phyloP scores from a whole-genome alignment of 192 early-diverging fungal species.

The Fimicolochytrium jonesii region DNA sequence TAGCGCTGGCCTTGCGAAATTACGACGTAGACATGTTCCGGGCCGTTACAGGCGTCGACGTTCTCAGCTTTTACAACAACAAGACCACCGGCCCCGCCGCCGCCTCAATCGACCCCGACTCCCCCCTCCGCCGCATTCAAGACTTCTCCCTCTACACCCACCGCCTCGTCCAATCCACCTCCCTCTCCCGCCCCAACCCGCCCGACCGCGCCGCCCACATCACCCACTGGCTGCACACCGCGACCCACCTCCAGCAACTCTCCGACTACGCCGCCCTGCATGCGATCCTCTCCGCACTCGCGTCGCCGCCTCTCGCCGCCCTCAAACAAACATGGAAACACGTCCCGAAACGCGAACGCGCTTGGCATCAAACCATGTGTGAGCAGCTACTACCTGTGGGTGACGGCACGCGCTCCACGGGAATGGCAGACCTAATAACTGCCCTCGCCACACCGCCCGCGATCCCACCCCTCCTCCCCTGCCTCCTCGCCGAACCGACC shows the following conservation, averaged over 20 bases:
- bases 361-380: not conserved
- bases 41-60: not conserved
- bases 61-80: not conserved
- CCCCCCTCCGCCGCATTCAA: not conserved
- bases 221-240: constrained; percentile 16
- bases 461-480: no score
- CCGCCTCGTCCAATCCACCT: constrained; percentile 15
- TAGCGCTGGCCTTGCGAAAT: not conserved
- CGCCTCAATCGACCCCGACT: not conserved
- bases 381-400: not conserved
- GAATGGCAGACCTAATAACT: no score
- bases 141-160: constrained; percentile 13
- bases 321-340: constrained; percentile 18
- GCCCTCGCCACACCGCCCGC: no score
- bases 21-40: constrained; percentile 26
- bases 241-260: not conserved
- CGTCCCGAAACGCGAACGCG: constrained; percentile 7
- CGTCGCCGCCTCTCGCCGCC: not conserved
- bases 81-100: not conserved
- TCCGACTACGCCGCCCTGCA: constrained; percentile 1
- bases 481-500: constrained; percentile 11
- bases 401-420: not conserved
- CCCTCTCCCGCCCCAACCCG: not conserved
- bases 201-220: constrained; percentile 4
- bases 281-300: constrained; percentile 11